Percentiles rank a stretch among this genome's conserved stretches.
These are phyloP conservation scores for Calocybe gangraenosa DNA, from an alignment of 768 basidiomycete species.

Conservation along the genomic window DNA sequence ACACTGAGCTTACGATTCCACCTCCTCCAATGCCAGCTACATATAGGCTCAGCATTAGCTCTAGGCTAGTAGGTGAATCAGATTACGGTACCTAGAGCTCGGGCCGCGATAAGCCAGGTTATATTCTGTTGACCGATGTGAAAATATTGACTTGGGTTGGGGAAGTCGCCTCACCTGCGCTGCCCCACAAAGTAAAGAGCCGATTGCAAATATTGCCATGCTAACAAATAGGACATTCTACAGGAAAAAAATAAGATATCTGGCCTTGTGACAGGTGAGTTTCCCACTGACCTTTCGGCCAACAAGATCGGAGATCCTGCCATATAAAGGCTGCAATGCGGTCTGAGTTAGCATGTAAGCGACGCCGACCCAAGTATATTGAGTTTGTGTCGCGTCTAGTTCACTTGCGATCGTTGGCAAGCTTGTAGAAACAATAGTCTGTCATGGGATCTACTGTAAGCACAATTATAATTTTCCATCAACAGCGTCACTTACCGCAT, in stretches of 20 bases:
- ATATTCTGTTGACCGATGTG: slow-evolving; percentile 35
- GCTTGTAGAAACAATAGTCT: slow-evolving; percentile 78
- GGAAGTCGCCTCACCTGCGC: slow-evolving; percentile 49
- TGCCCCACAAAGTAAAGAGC: slow-evolving; percentile 75
- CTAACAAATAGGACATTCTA: slow-evolving; percentile 70
- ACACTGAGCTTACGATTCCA: slow-evolving; percentile 81
- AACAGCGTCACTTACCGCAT: slow-evolving; percentile 51
- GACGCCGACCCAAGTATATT: slow-evolving; percentile 86
- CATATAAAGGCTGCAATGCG: slow-evolving; percentile 80
- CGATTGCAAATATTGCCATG: slow-evolving; percentile 70
- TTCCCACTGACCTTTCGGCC: slow-evolving; percentile 61
- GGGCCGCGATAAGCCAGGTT: slow-evolving; percentile 62
- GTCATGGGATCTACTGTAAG: background rate
- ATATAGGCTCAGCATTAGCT: background rate
- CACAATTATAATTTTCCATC: background rate
- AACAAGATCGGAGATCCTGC: slow-evolving; percentile 71
- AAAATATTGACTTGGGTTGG: slow-evolving; percentile 14
- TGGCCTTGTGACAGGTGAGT: background rate
- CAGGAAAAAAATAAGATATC: slow-evolving; percentile 4
- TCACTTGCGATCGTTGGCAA: slow-evolving; percentile 77
- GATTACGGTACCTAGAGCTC: slow-evolving; percentile 38
- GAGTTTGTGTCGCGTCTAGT: slow-evolving; percentile 58
- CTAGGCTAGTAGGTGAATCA: background rate
- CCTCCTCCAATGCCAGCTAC: slow-evolving; percentile 80
- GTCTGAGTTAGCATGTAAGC: slow-evolving; percentile 86